These are phyloP conservation scores for Pyropia yezoensis DNA, from an alignment of 23 red algal species.

Conservation along the genomic window DNA sequence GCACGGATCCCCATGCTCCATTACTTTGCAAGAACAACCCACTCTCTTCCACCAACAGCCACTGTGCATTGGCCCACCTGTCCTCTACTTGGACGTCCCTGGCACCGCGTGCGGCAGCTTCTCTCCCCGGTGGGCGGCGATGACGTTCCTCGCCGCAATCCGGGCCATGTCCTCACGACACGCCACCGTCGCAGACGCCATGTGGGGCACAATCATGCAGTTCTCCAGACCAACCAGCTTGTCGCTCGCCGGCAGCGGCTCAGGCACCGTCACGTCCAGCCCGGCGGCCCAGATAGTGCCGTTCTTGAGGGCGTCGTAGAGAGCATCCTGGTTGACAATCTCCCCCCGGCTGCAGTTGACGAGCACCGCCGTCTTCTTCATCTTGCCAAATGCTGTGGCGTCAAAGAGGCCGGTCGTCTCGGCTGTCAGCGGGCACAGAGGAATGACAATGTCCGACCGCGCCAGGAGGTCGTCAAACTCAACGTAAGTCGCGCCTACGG, in stretches of 20 bases:
- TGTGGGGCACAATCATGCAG: slow-evolving; percentile 86
- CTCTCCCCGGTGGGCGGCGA: slow-evolving; percentile 44
- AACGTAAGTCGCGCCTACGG: slow-evolving; percentile 21
- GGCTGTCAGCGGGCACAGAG: slow-evolving; percentile 67
- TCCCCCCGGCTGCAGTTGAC: slow-evolving; percentile 84
- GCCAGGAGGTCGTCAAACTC: slow-evolving; percentile 31
- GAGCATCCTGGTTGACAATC: slow-evolving; percentile 76
- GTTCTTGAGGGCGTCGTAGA: slow-evolving; percentile 51
- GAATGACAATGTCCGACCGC: slow-evolving; percentile 77
- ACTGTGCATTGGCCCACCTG: too few species aligned
- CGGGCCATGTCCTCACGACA: slow-evolving; percentile 81
- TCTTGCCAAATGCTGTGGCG: slow-evolving; percentile 37
- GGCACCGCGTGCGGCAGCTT: slow-evolving; percentile 24
- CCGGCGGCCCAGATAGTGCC: slow-evolving; percentile 60
- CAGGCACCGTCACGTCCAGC: slow-evolving; percentile 76
- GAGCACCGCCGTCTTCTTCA: slow-evolving; percentile 83
- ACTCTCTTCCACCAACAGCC: too few species aligned
- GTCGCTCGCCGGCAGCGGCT: slow-evolving; percentile 64
- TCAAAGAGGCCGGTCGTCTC: slow-evolving; percentile 67
- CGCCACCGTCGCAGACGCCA: slow-evolving; percentile 65
- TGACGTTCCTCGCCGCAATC: slow-evolving; percentile 50
- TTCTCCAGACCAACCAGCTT: slow-evolving; percentile 43
- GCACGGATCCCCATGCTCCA: too few species aligned
- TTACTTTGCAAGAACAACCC: too few species aligned
- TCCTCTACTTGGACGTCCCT: neutral